Percentiles rank a stretch among this genome's conserved stretches.
phyloP scores from a whole-genome alignment of 2,329 filamentous ascomycete species.

The Verticillium albo-atrum region DNA sequence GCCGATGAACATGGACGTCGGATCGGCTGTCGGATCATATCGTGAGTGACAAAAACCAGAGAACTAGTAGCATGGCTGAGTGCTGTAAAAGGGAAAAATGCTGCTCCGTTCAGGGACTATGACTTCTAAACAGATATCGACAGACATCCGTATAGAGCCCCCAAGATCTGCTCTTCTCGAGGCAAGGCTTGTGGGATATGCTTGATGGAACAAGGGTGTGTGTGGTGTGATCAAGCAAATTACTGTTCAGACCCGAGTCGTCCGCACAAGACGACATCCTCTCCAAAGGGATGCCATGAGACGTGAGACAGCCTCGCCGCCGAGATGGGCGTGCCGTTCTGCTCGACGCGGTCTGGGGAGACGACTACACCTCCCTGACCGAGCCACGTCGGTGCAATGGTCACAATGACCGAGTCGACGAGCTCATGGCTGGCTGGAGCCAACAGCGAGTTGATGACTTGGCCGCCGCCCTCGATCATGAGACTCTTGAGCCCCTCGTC shows the following conservation, averaged over 20 bases:
- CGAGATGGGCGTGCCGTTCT: conserved; percentile 47
- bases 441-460: conserved; percentile 79
- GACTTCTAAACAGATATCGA: no score
- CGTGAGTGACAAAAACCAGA: no score
- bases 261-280: conserved; percentile 80
- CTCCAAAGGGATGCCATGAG: conserved; percentile 72
- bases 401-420: conserved; percentile 77
- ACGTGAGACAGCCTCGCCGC: conserved; percentile 63
- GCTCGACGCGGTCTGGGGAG: conserved; percentile 58
- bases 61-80: no score
- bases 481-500: conserved; percentile 65
- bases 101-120: no score
- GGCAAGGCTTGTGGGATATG: no score
- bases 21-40: no score
- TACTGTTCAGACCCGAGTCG: conserved; percentile 32
- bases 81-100: no score
- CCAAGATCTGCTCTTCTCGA: no score
- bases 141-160: no score
- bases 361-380: conserved; percentile 78
- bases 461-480: conserved; percentile 88
- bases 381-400: conserved; percentile 87
- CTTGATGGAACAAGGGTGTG: no score
- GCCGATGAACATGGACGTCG: neutral
- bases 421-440: conserved; percentile 53
- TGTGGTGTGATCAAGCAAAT: no score